Evolutionary conservation across 345 rosid genomes (phyloP).

Genomic region (Draba incana): DNA sequence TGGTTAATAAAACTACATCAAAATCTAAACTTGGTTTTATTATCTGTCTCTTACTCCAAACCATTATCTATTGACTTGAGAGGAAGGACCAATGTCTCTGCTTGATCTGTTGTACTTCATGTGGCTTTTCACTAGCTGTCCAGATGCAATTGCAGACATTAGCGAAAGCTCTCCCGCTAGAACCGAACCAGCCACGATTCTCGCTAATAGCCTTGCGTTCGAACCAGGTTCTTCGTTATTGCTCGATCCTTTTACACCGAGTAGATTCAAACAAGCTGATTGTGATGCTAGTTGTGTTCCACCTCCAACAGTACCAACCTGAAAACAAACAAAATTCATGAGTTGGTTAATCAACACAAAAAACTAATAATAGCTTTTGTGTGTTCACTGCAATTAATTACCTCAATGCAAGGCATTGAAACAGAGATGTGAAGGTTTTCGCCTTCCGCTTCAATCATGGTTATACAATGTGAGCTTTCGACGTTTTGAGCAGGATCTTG

Average conservation of each 20-base stretch:
- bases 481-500: conserved; percentile 89
- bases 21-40: conserved; percentile 9
- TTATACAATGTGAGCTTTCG: conserved; percentile 82
- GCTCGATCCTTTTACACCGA: conserved; percentile 72
- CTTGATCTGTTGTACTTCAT: conserved; percentile 82
- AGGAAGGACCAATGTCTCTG: conserved; percentile 49
- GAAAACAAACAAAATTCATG: conserved; percentile 16
- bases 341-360: conserved; percentile 10
- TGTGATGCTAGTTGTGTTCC: conserved; percentile 88
- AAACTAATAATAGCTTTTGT: not conserved
- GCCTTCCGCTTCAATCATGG: conserved; percentile 69
- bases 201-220: conserved; percentile 62
- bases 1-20: conserved; percentile 21
- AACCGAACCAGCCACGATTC: conserved; percentile 76
- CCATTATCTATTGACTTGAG: conserved; percentile 30
- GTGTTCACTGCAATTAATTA: conserved; percentile 17
- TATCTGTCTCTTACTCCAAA: conserved; percentile 19
- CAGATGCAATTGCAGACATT: conserved; percentile 74
- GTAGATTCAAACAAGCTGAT: conserved; percentile 74
- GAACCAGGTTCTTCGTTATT: conserved; percentile 54
- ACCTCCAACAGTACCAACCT: conserved; percentile 89
- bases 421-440: conserved; percentile 75
- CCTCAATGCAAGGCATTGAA: conserved; percentile 82
- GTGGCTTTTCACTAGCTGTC: conserved; percentile 83
- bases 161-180: conserved; percentile 78